phyloP scores from a whole-genome alignment of 352 stramenopile genomes.

The Blastocystis hominis region DNA sequence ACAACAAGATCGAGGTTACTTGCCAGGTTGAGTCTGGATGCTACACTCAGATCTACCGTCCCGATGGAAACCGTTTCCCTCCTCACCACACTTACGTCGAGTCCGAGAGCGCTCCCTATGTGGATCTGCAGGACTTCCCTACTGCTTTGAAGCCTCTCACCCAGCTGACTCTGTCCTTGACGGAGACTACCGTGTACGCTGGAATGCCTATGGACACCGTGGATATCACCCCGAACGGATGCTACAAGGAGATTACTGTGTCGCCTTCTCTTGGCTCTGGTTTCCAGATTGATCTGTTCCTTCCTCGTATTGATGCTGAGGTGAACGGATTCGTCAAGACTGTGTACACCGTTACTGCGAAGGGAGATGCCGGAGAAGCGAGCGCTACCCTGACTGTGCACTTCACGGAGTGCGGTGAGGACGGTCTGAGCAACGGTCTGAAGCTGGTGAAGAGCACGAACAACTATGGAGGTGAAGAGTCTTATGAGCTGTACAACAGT shows the following conservation, averaged over 20 bases:
- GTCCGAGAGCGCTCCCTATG: not conserved
- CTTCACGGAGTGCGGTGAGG: not conserved
- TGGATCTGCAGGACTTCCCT: not conserved
- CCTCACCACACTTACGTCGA: not conserved
- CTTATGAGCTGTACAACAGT: not conserved
- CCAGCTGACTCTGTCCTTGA: not conserved
- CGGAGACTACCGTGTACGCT: not conserved
- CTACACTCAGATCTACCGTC: not conserved
- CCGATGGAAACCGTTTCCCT: not conserved
- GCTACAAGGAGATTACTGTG: constrained; percentile 14
- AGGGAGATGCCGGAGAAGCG: not conserved
- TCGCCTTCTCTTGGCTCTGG: not conserved
- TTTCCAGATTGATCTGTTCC: not conserved
- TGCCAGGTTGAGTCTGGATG: not conserved
- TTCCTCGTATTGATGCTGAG: not conserved
- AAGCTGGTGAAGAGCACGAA: not conserved
- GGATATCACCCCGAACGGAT: not conserved
- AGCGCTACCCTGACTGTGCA: not conserved
- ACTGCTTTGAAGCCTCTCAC: not conserved
- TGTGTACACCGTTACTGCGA: constrained; percentile 1
- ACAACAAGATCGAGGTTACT: not conserved
- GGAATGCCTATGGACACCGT: not conserved
- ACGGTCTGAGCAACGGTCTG: not conserved
- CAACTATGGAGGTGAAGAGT: not conserved
- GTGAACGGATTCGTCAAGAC: not conserved